Percentiles rank a stretch among this genome's conserved stretches.
Conservation (phyloP, 257 asterid genomes). For the Solanum virginianum region DNA sequence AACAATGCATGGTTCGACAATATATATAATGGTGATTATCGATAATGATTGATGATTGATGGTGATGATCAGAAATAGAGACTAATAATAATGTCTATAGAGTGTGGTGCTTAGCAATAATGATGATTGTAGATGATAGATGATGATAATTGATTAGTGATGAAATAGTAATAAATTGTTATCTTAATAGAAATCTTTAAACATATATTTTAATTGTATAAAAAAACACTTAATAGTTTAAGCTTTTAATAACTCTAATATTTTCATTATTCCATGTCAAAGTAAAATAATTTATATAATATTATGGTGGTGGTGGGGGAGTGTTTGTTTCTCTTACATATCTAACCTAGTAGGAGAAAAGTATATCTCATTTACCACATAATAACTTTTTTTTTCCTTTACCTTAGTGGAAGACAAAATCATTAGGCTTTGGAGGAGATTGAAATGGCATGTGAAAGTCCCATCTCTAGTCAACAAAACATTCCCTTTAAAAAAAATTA, state of each 20-base stretch:
- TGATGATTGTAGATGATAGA: neutral
- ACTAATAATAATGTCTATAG: neutral
- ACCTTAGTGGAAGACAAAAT: slow-evolving; percentile 45
- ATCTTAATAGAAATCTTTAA: neutral
- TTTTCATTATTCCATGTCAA: no score
- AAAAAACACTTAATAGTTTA: no score
- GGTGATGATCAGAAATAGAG: neutral
- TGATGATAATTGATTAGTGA: neutral
- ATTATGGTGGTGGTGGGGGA: no score
- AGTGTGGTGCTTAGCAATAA: neutral
- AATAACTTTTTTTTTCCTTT: neutral
- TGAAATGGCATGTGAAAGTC: slow-evolving; percentile 28
- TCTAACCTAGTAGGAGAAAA: neutral
- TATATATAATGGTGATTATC: neutral
- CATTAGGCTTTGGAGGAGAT: slow-evolving; percentile 26
- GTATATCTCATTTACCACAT: neutral
- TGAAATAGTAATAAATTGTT: neutral
- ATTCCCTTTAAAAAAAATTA: neutral
- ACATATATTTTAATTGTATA: neutral
- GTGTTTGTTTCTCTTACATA: neutral
- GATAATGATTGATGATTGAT: neutral
- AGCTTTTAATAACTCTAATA: no score
- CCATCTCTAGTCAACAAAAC: slow-evolving; percentile 6
- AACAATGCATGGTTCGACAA: neutral
- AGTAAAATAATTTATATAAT: no score